Evolutionary conservation across 2,329 filamentous ascomycete species (phyloP).

Genomic region (Colletotrichum filicis): DNA sequence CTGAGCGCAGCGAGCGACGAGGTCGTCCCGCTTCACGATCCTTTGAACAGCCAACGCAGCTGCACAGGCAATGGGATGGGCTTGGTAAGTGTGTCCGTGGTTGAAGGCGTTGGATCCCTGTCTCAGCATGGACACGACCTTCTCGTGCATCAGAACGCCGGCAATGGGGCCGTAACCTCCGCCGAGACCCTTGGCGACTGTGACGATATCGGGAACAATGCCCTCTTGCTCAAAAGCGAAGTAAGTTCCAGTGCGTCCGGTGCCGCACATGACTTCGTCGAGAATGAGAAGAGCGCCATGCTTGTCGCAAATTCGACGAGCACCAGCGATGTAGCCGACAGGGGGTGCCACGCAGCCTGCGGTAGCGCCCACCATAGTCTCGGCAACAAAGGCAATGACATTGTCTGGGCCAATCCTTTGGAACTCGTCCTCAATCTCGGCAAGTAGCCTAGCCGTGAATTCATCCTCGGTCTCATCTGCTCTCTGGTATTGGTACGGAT

Average conservation of each 20-base stretch:
- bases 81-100: constrained; percentile 42
- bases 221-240: constrained; percentile 72
- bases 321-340: constrained; percentile 64
- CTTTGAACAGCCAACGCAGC: constrained; percentile 43
- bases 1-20: constrained; percentile 45
- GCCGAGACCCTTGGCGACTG: constrained; percentile 68
- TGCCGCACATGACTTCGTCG: constrained; percentile 76
- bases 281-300: constrained; percentile 66
- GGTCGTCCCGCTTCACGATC: constrained; percentile 47
- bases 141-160: constrained; percentile 61
- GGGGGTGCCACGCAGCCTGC: constrained; percentile 63
- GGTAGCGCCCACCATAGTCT: constrained; percentile 60
- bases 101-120: constrained; percentile 52
- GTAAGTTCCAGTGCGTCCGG: constrained; percentile 69
- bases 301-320: constrained; percentile 64
- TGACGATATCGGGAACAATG: constrained; percentile 63
- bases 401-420: constrained; percentile 55
- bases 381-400: constrained; percentile 60
- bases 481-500: constrained; percentile 49
- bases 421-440: constrained; percentile 61
- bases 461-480: constrained; percentile 49
- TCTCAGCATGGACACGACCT: constrained; percentile 60
- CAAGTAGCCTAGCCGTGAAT: constrained; percentile 52
- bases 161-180: constrained; percentile 68
- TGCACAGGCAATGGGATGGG: constrained; percentile 41